Base-by-base conservation (phyloP, 2,329 filamentous ascomycete genomes). In the Apiospora pterosperma region DNA sequence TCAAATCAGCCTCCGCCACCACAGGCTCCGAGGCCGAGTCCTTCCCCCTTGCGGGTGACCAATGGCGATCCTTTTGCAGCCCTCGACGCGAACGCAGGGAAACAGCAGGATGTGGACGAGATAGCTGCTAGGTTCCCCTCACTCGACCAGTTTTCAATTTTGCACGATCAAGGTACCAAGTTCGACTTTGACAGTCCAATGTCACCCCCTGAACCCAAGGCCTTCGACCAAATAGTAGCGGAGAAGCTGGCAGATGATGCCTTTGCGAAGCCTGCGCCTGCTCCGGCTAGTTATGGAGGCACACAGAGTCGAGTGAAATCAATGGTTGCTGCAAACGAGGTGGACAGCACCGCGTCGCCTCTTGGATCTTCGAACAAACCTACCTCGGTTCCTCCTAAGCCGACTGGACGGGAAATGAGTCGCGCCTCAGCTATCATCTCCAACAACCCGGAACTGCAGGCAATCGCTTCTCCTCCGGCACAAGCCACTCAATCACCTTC, bases 41-140 rank as follows among this genome's bases (percentile, higher is more conserved):
- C 88, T 8, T 93, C 92, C 5, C 90, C 92, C 0, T 85, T 88
- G 69, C 86, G 89, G 68, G 88, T 90, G 48, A 85, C 88, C 1
- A 84, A 85, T 31, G 88, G 86, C 59, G 96, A 99, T 76, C 96
- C 96, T 0, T 99, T 98, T 75, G 93, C 93, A 21, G 93, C 92
- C 0, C 84, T 99, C 31, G 96, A 99, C 75, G 85, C 90, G 2
- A 89, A 85, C 64, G 80, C 80, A 2, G 28, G 5, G 16, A 55
- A 55, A n/a, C 48, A 8, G 28, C 14, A 7, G 28, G 19, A 55
- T 21, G 48, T 34, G 28, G 96, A 98, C 69, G 95, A 98, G 73
- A 81, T 97, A 31, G 93, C 95, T 0, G 85, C 88, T 34, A 87
- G 91, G 62, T 99, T 97, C 70, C 96, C 96, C 0, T 94, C 92